A percentile compares a stretch with the other conserved stretches of the same genome.
Evolutionary conservation across 495 filamentous ascomycete species (phyloP).

Genomic region (Penicillium daleae): DNA sequence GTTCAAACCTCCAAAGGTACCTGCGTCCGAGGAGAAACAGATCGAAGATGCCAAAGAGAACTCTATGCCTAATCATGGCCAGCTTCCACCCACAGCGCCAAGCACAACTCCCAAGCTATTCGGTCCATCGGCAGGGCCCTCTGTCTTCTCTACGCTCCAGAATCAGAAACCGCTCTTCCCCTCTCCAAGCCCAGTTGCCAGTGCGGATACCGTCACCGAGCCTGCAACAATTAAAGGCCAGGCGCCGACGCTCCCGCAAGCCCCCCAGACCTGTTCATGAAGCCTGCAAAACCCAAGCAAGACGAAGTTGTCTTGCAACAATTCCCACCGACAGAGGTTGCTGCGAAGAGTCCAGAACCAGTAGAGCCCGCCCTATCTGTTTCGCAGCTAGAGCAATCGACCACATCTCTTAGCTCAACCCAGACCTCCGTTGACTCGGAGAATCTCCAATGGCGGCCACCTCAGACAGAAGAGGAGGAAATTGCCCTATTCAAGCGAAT

Average conservation of each 20-base stretch:
- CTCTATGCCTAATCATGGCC: background rate
- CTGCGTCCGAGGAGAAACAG: background rate
- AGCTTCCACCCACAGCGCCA: background rate
- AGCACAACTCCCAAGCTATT: background rate
- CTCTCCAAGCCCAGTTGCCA: background rate
- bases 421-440: background rate
- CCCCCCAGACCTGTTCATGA: background rate
- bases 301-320: background rate
- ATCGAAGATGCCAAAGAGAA: background rate
- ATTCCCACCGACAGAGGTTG: background rate
- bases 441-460: background rate
- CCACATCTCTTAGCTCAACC: background rate
- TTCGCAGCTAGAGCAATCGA: constrained; percentile 3
- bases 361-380: background rate
- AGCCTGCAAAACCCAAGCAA: background rate
- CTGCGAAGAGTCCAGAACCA: background rate
- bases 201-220: background rate
- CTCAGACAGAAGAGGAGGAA: constrained; percentile 18
- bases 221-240: background rate
- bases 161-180: constrained; percentile 7
- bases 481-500: constrained; percentile 27
- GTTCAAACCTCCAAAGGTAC: constrained; percentile 4
- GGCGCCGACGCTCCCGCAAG: background rate
- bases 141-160: background rate
- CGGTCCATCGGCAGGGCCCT: background rate